These are phyloP conservation scores for Ogataea pini DNA, from an alignment of 805 yeast species.

Conservation along the genomic window DNA sequence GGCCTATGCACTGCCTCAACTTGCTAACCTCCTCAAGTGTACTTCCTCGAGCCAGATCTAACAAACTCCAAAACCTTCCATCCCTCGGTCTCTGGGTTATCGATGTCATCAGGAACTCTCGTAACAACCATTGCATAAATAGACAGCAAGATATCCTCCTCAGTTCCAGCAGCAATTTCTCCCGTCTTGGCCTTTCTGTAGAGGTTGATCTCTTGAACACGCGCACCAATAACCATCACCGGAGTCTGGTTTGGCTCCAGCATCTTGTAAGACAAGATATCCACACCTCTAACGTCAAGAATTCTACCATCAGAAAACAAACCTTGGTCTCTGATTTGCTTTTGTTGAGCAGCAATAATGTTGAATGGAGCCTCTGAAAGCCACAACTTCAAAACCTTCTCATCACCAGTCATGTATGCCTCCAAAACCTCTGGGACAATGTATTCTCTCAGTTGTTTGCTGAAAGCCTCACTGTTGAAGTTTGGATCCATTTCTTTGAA, in stretches of 20 bases:
- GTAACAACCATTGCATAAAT: conserved; percentile 97
- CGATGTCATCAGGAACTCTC: conserved; percentile 88
- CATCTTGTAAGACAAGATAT: conserved; percentile 81
- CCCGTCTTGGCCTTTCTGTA: conserved; percentile 90
- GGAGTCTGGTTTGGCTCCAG: conserved; percentile 92
- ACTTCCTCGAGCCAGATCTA: conserved; percentile 87
- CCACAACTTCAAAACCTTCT: conserved; percentile 80
- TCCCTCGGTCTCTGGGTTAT: conserved; percentile 89
- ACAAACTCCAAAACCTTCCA: conserved; percentile 96
- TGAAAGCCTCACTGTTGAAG: conserved; percentile 77
- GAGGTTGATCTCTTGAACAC: conserved; percentile 94
- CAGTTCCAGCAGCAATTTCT: conserved; percentile 93
- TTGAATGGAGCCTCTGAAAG: conserved; percentile 95
- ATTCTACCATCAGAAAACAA: conserved; percentile 88
- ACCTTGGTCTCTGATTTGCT: conserved; percentile 88
- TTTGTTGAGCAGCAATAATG: conserved; percentile 91
- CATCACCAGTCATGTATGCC: conserved; percentile 92
- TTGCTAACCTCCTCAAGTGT: conserved; percentile 42
- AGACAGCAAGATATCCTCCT: conserved; percentile 86
- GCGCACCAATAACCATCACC: conserved; percentile 87
- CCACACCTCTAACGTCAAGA: conserved; percentile 93
- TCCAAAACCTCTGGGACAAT: conserved; percentile 94
- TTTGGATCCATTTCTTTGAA: conserved; percentile 89
- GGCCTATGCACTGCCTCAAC: conserved; percentile 1
- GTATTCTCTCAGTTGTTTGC: conserved; percentile 82